A percentile compares a stretch with the other conserved stretches of the same genome.
These are phyloP conservation scores for Avicennia marina DNA, from an alignment of 257 asterid genomes.

Conservation along the genomic window DNA sequence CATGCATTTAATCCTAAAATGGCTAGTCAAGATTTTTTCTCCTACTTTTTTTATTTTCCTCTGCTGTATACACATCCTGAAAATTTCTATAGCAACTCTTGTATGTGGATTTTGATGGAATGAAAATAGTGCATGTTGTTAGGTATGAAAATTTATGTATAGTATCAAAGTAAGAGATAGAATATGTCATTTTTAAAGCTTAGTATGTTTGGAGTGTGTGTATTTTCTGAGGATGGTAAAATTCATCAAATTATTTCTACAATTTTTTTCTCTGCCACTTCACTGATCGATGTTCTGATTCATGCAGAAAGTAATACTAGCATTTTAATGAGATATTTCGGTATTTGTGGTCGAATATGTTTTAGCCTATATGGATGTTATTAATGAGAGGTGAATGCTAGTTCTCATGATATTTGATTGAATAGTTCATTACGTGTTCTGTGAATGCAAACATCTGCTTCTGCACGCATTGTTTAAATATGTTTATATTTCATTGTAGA, in stretches of 20 bases:
- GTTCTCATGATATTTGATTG: not conserved
- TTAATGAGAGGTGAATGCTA: not conserved
- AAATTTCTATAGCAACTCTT: too few species aligned
- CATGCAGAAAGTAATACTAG: not conserved
- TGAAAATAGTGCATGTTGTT: too few species aligned
- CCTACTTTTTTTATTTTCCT: not conserved
- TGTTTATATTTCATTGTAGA: too few species aligned
- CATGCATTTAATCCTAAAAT: slow-evolving; percentile 13
- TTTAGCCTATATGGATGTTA: not conserved
- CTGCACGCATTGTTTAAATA: too few species aligned
- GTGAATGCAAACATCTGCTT: too few species aligned
- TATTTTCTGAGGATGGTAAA: too few species aligned
- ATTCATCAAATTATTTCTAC: not conserved
- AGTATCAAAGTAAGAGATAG: too few species aligned
- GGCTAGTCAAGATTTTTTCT: slow-evolving; percentile 18
- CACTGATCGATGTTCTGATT: not conserved
- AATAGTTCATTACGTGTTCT: too few species aligned
- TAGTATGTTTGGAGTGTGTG: too few species aligned
- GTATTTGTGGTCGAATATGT: not conserved
- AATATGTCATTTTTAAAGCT: too few species aligned
- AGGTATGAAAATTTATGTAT: too few species aligned
- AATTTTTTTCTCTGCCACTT: not conserved
- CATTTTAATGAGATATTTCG: not conserved
- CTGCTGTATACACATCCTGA: not conserved
- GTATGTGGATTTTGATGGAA: too few species aligned